These are phyloP conservation scores for Neurospora hispaniola DNA, from an alignment of 495 filamentous ascomycete species.

Conservation along the genomic window DNA sequence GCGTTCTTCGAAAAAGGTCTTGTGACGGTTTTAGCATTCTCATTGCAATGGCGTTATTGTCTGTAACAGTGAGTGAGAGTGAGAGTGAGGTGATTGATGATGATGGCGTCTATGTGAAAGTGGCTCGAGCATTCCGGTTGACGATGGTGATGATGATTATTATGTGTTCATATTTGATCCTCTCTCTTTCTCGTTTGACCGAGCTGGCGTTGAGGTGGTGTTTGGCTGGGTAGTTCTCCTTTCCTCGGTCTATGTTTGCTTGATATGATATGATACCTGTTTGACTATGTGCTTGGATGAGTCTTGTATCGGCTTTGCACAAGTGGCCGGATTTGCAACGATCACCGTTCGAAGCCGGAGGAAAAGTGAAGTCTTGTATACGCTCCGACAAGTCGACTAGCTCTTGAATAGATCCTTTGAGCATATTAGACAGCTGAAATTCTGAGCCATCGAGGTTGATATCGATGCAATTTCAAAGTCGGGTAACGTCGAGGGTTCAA, in stretches of 20 bases:
- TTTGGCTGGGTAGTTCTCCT: background rate
- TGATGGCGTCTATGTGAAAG: background rate
- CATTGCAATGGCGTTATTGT: background rate
- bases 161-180: background rate
- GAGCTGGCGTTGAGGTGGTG: background rate
- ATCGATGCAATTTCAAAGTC: background rate
- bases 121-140: background rate
- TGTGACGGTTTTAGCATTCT: background rate
- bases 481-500: background rate
- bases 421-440: background rate
- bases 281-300: background rate
- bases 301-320: background rate
- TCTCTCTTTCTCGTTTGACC: background rate
- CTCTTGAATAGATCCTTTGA: background rate
- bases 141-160: background rate
- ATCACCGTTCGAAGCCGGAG: background rate
- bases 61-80: background rate
- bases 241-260: background rate
- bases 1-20: background rate
- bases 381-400: background rate
- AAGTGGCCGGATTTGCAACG: background rate
- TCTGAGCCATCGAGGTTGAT: background rate
- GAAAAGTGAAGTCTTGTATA: background rate
- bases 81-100: background rate
- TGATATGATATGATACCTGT: background rate